Percentiles rank a stretch among this genome's conserved stretches.
These are phyloP conservation scores for Diutina mesorugosa DNA, from an alignment of 1,139 yeast genomes.

Conservation along the genomic window DNA sequence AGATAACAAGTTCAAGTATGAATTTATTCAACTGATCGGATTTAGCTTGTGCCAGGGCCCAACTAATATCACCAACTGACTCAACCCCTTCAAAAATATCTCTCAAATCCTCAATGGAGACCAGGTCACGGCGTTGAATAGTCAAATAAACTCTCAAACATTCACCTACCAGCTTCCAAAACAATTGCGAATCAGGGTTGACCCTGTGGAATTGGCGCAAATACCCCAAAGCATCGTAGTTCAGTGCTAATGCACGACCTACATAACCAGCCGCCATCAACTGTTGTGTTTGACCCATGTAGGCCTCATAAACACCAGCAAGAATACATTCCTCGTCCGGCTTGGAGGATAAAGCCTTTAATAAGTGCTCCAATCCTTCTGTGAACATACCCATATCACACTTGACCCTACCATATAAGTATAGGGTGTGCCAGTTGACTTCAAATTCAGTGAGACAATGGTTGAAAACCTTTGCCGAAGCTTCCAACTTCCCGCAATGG, in stretches of 20 bases:
- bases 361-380: conserved; percentile 18
- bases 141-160: conserved; percentile 31
- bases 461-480: conserved; percentile 72
- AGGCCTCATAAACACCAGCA: conserved; percentile 44
- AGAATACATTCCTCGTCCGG: conserved; percentile 47
- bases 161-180: conserved; percentile 46
- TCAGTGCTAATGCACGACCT: conserved; percentile 37
- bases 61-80: conserved; percentile 3
- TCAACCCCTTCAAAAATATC: conserved; percentile 17
- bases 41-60: background rate
- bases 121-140: conserved; percentile 26
- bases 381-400: conserved; percentile 28
- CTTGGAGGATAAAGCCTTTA: conserved; percentile 24
- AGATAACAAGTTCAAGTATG: background rate
- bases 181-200: conserved; percentile 25
- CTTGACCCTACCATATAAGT: conserved; percentile 54
- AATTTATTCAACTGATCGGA: background rate
- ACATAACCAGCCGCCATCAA: conserved; percentile 50
- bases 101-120: conserved; percentile 31
- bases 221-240: conserved; percentile 33
- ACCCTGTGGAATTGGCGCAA: conserved; percentile 28
- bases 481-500: conserved; percentile 74
- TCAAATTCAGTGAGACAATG: conserved; percentile 43
- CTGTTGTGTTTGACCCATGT: conserved; percentile 39
- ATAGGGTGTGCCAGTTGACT: conserved; percentile 43